Evolutionary conservation across 2,329 filamentous ascomycete species (phyloP).

Genomic region (Fusarium phyllophilum): DNA sequence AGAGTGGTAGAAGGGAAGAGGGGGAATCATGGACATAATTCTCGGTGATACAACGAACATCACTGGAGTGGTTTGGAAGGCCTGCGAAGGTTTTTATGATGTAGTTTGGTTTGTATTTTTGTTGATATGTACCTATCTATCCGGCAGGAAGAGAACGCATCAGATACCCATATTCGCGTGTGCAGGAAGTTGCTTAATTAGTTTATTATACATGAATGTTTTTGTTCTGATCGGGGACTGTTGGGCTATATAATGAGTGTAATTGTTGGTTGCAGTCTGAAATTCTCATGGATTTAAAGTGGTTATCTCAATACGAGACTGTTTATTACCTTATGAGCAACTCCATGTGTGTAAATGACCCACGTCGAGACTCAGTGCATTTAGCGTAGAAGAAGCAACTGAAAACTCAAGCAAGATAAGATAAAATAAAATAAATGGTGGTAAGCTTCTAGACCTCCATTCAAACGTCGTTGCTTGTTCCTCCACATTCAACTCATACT

Average conservation of each 20-base stretch:
- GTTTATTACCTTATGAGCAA: too few species aligned
- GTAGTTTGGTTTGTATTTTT: slow-evolving; percentile 26
- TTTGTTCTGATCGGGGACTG: not conserved
- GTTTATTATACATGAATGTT: slow-evolving; percentile 18
- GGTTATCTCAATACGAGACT: not conserved
- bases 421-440: not conserved
- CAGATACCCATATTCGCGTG: slow-evolving; percentile 45
- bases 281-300: not conserved
- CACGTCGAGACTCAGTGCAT: not conserved
- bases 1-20: slow-evolving; percentile 4
- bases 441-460: not conserved
- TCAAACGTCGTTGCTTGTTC: not conserved
- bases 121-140: slow-evolving; percentile 33
- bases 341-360: not conserved
- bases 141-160: slow-evolving; percentile 42
- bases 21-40: slow-evolving; percentile 5
- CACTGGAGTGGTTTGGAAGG: not conserved
- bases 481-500: not conserved
- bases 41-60: not conserved
- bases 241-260: slow-evolving; percentile 6
- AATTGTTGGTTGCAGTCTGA: not conserved
- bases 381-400: not conserved
- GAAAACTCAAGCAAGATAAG: not conserved
- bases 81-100: not conserved
- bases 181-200: slow-evolving; percentile 32